A percentile compares a stretch with the other conserved stretches of the same genome.
These are phyloP conservation scores for Rhododendron ferrugineum DNA, from an alignment of 148 eudicot genomes.

Conservation along the genomic window DNA sequence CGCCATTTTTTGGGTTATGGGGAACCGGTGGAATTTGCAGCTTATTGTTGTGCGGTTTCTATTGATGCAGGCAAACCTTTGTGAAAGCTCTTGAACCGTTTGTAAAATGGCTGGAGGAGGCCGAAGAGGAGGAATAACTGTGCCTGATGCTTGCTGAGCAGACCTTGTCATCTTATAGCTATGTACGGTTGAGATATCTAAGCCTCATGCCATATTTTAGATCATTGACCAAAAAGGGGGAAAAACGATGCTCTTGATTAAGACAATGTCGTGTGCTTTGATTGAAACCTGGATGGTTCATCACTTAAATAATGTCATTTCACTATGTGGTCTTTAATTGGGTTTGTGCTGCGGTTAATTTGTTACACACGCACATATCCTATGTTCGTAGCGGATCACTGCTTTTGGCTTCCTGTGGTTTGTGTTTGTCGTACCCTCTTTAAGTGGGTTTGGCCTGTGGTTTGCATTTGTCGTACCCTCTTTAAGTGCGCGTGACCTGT, in stretches of 20 bases:
- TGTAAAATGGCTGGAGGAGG: slow-evolving; percentile 97
- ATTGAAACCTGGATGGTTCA: not conserved
- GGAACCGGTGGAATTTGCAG: not conserved
- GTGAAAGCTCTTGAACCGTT: slow-evolving; percentile 90
- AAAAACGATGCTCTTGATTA: not conserved
- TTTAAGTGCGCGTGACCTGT: not conserved
- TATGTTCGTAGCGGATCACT: not conserved
- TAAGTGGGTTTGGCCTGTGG: not conserved
- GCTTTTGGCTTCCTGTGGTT: not conserved
- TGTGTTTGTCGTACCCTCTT: not conserved
- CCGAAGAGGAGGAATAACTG: slow-evolving; percentile 82
- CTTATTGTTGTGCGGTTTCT: not conserved
- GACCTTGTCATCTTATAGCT: not conserved
- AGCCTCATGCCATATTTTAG: not conserved
- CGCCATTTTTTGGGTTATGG: not conserved
- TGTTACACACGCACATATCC: not conserved
- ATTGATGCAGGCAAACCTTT: slow-evolving; percentile 63
- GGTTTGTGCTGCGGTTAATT: not conserved
- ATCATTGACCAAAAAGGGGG: not conserved
- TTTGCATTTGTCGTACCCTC: not conserved
- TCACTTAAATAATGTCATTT: not conserved
- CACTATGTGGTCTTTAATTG: not conserved
- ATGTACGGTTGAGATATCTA: not conserved
- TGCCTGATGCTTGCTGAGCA: not conserved
- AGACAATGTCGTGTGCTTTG: not conserved